Evolutionary conservation across 2,329 filamentous ascomycete species (phyloP).

Genomic region (Aspergillus thermomutatus): DNA sequence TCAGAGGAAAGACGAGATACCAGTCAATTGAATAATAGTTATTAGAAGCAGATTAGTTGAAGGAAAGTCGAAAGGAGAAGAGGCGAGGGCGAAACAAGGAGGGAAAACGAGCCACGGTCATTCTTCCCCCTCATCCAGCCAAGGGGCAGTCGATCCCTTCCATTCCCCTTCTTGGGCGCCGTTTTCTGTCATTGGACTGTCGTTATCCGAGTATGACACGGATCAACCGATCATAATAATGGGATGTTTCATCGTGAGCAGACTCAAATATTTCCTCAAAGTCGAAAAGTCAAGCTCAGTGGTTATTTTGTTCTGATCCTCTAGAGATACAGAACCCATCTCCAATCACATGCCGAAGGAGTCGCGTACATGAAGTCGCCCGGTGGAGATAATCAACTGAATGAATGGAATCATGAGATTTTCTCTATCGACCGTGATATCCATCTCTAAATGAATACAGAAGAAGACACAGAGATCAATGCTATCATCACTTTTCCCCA

Average conservation of each 20-base stretch:
- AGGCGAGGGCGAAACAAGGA: slow-evolving; percentile 12
- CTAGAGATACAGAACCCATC: not conserved
- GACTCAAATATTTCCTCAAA: not conserved
- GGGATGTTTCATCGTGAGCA: not conserved
- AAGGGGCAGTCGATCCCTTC: slow-evolving; percentile 8
- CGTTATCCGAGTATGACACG: not conserved
- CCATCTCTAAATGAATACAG: not conserved
- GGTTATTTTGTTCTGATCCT: not conserved
- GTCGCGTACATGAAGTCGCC: not conserved
- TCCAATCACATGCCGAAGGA: not conserved
- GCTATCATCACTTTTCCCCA: not conserved
- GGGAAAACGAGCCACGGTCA: slow-evolving; percentile 1
- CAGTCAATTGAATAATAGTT: not conserved
- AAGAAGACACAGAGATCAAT: not conserved
- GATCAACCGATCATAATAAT: not conserved
- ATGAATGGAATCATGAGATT: not conserved
- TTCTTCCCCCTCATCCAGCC: not conserved
- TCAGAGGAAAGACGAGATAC: not conserved
- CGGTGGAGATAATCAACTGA: not conserved
- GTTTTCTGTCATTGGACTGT: not conserved
- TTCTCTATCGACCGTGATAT: not conserved
- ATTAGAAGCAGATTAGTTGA: not conserved
- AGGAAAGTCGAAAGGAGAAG: not conserved
- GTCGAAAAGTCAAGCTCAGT: not conserved
- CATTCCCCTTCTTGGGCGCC: not conserved